Conservation (phyloP, 148 eudicot species). For the Talinum fruticosum region DNA sequence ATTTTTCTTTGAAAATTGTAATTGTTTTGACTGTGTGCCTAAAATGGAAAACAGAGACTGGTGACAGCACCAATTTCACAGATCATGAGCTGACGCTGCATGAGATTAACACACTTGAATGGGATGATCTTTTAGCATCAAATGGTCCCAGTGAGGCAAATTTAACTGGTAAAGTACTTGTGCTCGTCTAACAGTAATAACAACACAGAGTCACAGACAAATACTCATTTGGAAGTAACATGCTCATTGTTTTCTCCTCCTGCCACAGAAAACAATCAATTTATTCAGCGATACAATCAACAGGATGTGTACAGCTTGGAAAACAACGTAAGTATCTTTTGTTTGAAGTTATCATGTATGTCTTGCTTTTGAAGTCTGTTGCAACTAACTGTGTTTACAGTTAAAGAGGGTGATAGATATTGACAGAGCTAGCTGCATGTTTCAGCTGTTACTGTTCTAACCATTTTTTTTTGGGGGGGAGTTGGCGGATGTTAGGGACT, state of each 20-base stretch:
- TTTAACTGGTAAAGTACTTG: slow-evolving; percentile 40
- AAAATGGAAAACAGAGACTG: slow-evolving; percentile 34
- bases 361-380: neutral
- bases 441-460: neutral
- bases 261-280: slow-evolving; percentile 38
- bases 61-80: slow-evolving; percentile 39
- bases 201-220: neutral
- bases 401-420: neutral
- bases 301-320: slow-evolving; percentile 32
- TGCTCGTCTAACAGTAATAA: slow-evolving; percentile 11
- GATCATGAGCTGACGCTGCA: slow-evolving; percentile 71
- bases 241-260: neutral
- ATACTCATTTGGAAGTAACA: neutral
- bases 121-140: slow-evolving; percentile 91
- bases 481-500: neutral
- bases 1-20: neutral
- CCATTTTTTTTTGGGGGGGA: neutral
- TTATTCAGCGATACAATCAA: slow-evolving; percentile 41
- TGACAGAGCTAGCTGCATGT: neutral
- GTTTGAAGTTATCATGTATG: slow-evolving; percentile 9
- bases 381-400: neutral
- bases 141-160: slow-evolving; percentile 48
- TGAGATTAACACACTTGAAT: slow-evolving; percentile 87
- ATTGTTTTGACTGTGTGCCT: slow-evolving; percentile 11
- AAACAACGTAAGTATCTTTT: slow-evolving; percentile 51